Evolutionary conservation across 257 asterid species (phyloP), one percentile per base, ranked within the genome.

Genomic region (Cruciata laevipes): DNA sequence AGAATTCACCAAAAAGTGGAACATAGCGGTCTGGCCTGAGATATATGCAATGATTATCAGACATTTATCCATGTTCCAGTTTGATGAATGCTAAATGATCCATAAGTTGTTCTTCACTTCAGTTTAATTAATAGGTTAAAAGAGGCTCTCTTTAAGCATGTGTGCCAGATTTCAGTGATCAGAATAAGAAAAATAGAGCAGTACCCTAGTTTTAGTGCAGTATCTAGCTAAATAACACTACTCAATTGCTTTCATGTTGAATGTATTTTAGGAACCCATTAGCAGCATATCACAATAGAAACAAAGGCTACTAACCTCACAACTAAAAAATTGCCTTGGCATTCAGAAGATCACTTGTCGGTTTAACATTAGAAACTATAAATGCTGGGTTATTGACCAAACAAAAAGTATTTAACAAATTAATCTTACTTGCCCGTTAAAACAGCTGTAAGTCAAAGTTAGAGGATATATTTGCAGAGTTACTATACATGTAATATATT

Each of bases 21-120:
- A 81, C 97, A 81, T 87, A 89, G 18, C 98, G 85, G 61, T 87
- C 98, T 63, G 97, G 98, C 98, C 97, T 92, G 86, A 79, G 68
- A 76, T 25, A 76, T 37, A 47, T 74, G 44, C 53, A 69, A 60
- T 11, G 38, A 63, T 23, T n/a, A 69, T 57, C 58, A 64, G 69
- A 25, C 6, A 64, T 24, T 1, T 53, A 37, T 24, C 68, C 47
- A 20, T 31, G 24, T 49, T 21, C 18, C n/a, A 18, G 18, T 31
- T 27, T 20, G 67, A 23, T 23, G 59, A 35, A 53, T 40, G n/a
- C 38, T 16, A 16, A 24, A 71, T 10, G 42, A 52, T 33, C 56
- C 4, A 0, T 1, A 58, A 56, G 33, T 53, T 37, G 33, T 53
- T 55, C 59, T n/a, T 0, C 13, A 17, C 30, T 42, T 30, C 14